phyloP scores from a whole-genome alignment of 768 basidiomycete genomes.

The Pleurotus ostreatus region DNA sequence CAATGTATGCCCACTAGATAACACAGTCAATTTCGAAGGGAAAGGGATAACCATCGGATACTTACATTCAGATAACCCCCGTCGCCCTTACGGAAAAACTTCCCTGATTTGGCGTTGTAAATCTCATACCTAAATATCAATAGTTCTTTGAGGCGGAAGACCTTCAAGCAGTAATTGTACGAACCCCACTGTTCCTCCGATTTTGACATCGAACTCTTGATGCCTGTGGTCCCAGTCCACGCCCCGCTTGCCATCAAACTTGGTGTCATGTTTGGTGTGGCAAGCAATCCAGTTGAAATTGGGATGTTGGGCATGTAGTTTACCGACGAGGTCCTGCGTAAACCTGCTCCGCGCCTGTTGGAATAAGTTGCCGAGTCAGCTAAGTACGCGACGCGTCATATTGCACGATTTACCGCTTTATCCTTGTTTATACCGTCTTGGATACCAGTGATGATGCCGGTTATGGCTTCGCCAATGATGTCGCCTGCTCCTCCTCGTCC shows the following conservation, averaged over 20 bases:
- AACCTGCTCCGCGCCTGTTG: slow-evolving; percentile 1
- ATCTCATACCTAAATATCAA: slow-evolving; percentile 4
- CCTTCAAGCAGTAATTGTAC: background rate
- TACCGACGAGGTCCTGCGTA: background rate
- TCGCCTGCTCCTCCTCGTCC: background rate
- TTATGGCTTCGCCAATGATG: background rate
- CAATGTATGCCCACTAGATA: slow-evolving; percentile 1
- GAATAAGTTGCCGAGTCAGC: background rate
- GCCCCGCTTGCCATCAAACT: slow-evolving; percentile 4
- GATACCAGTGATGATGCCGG: background rate
- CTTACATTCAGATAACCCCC: slow-evolving; percentile 3
- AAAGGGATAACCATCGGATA: background rate
- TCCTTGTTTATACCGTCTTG: slow-evolving; percentile 7
- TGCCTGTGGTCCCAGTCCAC: slow-evolving; percentile 11
- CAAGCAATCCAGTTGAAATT: slow-evolving; percentile 12
- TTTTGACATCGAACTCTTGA: slow-evolving; percentile 11
- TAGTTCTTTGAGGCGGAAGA: background rate
- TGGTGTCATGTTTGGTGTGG: slow-evolving; percentile 7
- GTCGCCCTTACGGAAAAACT: slow-evolving; percentile 1
- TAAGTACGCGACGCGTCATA: background rate
- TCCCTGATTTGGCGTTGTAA: slow-evolving; percentile 1
- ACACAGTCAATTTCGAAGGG: background rate
- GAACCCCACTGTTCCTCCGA: slow-evolving; percentile 10
- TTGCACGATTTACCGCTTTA: background rate
- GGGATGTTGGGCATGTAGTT: background rate